Base-by-base conservation (phyloP, 1,284 basidiomycete species). In the Hemileia vastatrix region DNA sequence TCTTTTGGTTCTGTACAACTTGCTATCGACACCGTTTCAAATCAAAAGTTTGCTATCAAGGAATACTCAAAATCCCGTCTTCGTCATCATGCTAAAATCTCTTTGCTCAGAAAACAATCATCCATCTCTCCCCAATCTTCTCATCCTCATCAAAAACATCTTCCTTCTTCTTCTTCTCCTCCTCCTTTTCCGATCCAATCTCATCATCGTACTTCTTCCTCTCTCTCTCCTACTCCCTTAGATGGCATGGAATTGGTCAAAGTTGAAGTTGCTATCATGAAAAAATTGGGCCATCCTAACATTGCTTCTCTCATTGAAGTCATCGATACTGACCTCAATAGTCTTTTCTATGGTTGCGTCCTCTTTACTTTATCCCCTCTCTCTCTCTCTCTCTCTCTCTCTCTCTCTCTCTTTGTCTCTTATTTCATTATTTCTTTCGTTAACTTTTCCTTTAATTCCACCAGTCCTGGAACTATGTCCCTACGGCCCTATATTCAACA, bases 271-370 rank as follows among this genome's bases (percentile, higher is more conserved):
- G 56, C 56, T 19, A 57, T 57, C 21, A 57, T 57, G 56, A 57
- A 57, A 32, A 57, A 57, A 49, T 36, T 57, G 11, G 21, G 23
- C 6, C 56, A 57, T 57, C 44, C 47, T n/a, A 57, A 57, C 13
- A 49, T 57, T n/a, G 56, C 32, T 47, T 49, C 56, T 15, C 13
- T 57, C 2, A 40, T 57, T 27, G 56, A 57, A 49, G 56, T 57
- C 27, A 57, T 57, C 11, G 56, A 57, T 36, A 57, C 56, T 24
- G 47, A 57, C 33, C 18, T 23, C 8, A 45, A 57, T 36, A 57
- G 56, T 57, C 19, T 57, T 21, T 57, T 57, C 56, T 57, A 49
- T 33, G 56, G 56, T 57, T 47, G 48, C n/a, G n/a, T n/a, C n/a
- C n/a, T n/a, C n/a, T n/a, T 3, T 6, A 19, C 27, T 31, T 3